These are phyloP conservation scores for Lepidium africanum DNA, from an alignment of 345 rosid genomes.

Conservation along the genomic window DNA sequence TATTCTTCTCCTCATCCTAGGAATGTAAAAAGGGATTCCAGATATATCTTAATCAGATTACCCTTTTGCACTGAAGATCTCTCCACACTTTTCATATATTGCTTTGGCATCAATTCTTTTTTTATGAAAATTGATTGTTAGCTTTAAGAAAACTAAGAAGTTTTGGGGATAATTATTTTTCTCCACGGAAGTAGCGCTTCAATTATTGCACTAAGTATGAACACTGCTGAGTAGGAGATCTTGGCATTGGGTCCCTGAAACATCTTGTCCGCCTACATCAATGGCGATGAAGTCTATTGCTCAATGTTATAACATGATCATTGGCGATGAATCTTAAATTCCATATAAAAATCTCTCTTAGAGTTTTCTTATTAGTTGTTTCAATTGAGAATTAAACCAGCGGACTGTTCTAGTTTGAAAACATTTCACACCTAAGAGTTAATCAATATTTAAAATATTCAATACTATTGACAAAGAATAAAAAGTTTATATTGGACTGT, in stretches of 20 bases:
- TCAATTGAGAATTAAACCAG: too few relatives aligned
- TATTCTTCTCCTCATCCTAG: constrained; percentile 5
- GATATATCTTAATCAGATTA: background rate
- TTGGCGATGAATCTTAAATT: too few relatives aligned
- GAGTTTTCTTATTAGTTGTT: too few relatives aligned
- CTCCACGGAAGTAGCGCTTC: background rate
- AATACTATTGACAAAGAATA: too few relatives aligned
- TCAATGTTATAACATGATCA: too few relatives aligned
- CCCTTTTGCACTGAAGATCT: background rate
- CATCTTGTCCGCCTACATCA: constrained; percentile 21
- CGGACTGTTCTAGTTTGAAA: too few relatives aligned
- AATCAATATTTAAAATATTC: too few relatives aligned
- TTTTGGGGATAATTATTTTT: background rate
- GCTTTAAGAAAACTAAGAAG: background rate
- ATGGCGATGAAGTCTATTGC: background rate
- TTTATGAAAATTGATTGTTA: background rate
- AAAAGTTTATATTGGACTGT: too few relatives aligned
- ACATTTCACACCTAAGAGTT: too few relatives aligned
- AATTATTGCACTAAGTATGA: background rate
- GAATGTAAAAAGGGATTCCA: background rate
- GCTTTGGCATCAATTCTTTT: background rate
- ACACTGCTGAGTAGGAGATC: constrained; percentile 22
- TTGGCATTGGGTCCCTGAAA: constrained; percentile 16
- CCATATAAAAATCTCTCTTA: too few relatives aligned
- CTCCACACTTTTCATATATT: background rate